Percentiles rank a stretch among this genome's conserved stretches.
Conservation (phyloP, 1,284 basidiomycete species). For the Pholiota adiposa region DNA sequence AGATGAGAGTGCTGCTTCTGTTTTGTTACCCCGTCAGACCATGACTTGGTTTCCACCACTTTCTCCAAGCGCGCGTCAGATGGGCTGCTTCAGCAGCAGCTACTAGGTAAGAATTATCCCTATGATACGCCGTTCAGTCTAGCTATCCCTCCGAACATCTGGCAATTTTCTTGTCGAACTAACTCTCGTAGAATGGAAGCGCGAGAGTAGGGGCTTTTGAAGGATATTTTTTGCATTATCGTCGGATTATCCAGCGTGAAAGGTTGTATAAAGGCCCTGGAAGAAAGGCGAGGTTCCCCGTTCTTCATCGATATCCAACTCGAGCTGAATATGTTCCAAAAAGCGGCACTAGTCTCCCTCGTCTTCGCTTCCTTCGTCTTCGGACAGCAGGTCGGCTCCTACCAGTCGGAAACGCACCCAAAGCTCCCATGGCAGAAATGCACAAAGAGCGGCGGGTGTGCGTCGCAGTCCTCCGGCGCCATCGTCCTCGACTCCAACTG, state of each 20-base stretch:
- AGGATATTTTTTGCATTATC: background rate
- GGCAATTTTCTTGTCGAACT: background rate
- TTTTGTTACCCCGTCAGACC: background rate
- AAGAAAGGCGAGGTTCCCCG: background rate
- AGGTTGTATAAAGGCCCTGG: background rate
- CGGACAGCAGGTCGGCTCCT: slow-evolving; percentile 15
- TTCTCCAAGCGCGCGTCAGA: background rate
- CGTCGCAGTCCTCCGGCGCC: slow-evolving; percentile 1
- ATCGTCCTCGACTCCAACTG: slow-evolving; percentile 20
- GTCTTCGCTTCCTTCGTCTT: slow-evolving; percentile 9
- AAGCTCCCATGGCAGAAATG: slow-evolving; percentile 15
- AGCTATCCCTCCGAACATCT: background rate
- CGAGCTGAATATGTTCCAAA: slow-evolving; percentile 15
- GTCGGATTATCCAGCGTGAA: background rate
- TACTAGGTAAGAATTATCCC: background rate
- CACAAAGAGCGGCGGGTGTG: slow-evolving; percentile 8
- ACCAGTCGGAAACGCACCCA: slow-evolving; percentile 16
- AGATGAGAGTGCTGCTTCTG: background rate
- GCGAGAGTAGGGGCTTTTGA: background rate
- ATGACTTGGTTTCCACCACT: background rate
- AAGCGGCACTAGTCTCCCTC: slow-evolving; percentile 11
- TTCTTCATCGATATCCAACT: background rate
- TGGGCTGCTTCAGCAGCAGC: background rate
- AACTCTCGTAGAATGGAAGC: background rate
- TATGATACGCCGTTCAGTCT: background rate